Evolutionary conservation across 768 basidiomycete genomes (phyloP), one percentile per base, ranked within the genome.

Genomic region (Lentinula sp.): DNA sequence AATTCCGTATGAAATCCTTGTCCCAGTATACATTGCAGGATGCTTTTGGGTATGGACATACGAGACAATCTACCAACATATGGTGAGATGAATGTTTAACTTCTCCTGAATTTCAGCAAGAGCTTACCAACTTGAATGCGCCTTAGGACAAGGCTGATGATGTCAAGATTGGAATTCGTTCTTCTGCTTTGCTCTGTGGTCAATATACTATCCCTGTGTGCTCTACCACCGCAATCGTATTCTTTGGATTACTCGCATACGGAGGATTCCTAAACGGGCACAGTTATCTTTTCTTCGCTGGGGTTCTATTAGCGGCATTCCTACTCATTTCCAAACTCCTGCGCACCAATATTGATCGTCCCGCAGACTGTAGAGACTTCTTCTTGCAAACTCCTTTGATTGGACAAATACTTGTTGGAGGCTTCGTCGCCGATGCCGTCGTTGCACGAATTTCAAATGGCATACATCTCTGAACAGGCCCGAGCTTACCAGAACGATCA

Each of bases 111-210:
- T 39, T 45, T n/a, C 23, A 23, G 28, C 43, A 4, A 10, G 45
- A 57, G 23, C 39, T 61, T 63, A 55, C 35, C 18, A 50, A 23
- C 23, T 23, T 23, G 23, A 23, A 59, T 62, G n/a, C 11, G 21
- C 32, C 10, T 65, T 71, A 86, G 79, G 85, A 87, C 70, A 83
- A 83, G 65, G 64, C 72, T 28, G 85, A 87, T 70, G 85, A 87
- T 67, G 65, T 78, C 39, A 71, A 74, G 45, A 82, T 79, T 16
- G 83, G 83, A 31, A 77, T 88, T 56, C 78, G 82, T 68, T 86
- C 84, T 15, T 83, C 80, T 53, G 85, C 85, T 2, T 71, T 86
- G 34, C 76, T 83, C 37, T 83, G 83, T 65, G 80, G 77, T 3
- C 66, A 73, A 15, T 69, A 70, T 18, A 80, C 84, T 3, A 74